A percentile compares a stretch with the other conserved stretches of the same genome.
phyloP scores from a whole-genome alignment of 2,329 filamentous ascomycete genomes.

The Westerdykella aurantiaca region DNA sequence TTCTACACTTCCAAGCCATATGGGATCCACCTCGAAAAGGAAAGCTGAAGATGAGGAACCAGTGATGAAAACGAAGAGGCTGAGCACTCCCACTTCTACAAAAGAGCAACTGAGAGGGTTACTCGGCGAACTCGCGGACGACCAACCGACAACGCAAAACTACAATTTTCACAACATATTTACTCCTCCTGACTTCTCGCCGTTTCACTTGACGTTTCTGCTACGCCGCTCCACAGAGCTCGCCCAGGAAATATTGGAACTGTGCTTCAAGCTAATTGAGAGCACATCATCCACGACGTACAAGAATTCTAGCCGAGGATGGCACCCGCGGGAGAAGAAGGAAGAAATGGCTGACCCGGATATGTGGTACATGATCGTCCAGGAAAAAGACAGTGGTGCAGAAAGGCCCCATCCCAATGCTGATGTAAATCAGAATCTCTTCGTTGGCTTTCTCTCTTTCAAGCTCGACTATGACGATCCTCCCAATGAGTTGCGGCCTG shows the following conservation, averaged over 20 bases:
- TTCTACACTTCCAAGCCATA: no score
- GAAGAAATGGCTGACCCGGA: conserved; percentile 63
- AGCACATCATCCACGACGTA: conserved; percentile 62
- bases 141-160: no score
- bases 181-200: no score
- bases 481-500: conserved; percentile 41
- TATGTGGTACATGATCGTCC: conserved; percentile 61
- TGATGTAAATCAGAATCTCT: background rate
- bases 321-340: conserved; percentile 57
- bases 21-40: no score
- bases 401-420: background rate
- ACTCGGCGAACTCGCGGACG: no score
- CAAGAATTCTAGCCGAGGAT: conserved; percentile 55
- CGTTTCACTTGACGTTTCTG: no score
- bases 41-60: no score
- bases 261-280: conserved; percentile 54
- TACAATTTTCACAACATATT: no score
- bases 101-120: no score
- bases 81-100: no score
- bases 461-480: conserved; percentile 63
- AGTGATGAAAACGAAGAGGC: no score
- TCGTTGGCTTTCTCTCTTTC: conserved; percentile 51
- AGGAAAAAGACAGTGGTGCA: conserved; percentile 1
- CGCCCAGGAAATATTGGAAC: conserved; percentile 38
- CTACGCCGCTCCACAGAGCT: conserved; percentile 26